phyloP scores from a whole-genome alignment of 176 grass and related monocot species.

The Canna indica region DNA sequence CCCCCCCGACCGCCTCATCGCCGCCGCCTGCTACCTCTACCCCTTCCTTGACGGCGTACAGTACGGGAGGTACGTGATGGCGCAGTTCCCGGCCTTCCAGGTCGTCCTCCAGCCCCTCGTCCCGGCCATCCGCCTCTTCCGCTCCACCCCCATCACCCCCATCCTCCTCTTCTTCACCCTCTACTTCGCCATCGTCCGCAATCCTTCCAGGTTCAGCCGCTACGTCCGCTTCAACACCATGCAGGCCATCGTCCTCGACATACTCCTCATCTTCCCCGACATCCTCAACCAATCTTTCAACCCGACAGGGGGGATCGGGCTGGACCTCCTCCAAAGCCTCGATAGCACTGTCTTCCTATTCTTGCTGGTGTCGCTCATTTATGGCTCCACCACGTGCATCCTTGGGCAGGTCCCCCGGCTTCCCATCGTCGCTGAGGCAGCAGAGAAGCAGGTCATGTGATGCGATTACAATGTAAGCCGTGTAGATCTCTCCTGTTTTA shows the following conservation, averaged over 20 bases:
- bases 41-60: slow-evolving; percentile 86
- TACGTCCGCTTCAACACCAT: slow-evolving; percentile 96
- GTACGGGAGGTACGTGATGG: slow-evolving; percentile 28
- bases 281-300: slow-evolving; percentile 54
- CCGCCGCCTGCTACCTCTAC: slow-evolving; percentile 77
- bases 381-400: slow-evolving; percentile 63
- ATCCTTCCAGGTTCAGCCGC: slow-evolving; percentile 68
- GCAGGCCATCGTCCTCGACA: slow-evolving; percentile 84
- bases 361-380: slow-evolving; percentile 60
- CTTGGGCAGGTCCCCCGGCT: slow-evolving; percentile 63
- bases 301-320: slow-evolving; percentile 35
- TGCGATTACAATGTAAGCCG: slow-evolving; percentile 2
- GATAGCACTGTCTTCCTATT: slow-evolving; percentile 90
- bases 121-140: slow-evolving; percentile 74
- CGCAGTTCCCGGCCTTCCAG: slow-evolving; percentile 62
- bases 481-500: not conserved
- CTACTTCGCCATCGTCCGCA: slow-evolving; percentile 83
- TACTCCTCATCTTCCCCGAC: slow-evolving; percentile 85
- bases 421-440: slow-evolving; percentile 76
- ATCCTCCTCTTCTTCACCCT: slow-evolving; percentile 84
- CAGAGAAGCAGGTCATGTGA: slow-evolving; percentile 97
- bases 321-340: slow-evolving; percentile 57
- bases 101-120: slow-evolving; percentile 51
- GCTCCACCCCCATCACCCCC: slow-evolving; percentile 63
- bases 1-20: slow-evolving; percentile 54